Conservation (phyloP, 2,329 filamentous ascomycete species). For the Penicillium rolfsii region DNA sequence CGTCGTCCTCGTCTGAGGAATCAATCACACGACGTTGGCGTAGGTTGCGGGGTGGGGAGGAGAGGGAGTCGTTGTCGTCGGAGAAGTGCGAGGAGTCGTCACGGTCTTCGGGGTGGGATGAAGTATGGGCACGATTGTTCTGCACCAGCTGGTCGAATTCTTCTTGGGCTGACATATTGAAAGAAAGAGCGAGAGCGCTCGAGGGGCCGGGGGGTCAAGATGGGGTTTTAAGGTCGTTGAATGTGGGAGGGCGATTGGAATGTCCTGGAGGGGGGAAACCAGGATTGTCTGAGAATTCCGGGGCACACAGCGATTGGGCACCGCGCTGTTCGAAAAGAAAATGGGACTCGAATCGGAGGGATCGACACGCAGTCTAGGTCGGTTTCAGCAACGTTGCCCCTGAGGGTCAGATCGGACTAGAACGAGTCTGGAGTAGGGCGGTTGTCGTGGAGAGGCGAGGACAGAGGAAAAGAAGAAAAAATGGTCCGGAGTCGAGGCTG, state of each 20-base stretch:
- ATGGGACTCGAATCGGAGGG: not conserved
- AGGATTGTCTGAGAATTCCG: slow-evolving; percentile 3
- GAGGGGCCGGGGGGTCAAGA: slow-evolving; percentile 11
- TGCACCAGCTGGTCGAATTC: slow-evolving; percentile 51
- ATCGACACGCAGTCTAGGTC: not conserved
- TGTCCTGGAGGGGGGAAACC: not conserved
- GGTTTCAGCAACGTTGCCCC: slow-evolving; percentile 12
- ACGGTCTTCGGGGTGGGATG: slow-evolving; percentile 50
- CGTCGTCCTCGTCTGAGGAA: slow-evolving; percentile 42
- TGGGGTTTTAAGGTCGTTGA: slow-evolving; percentile 19
- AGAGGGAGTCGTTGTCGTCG: slow-evolving; percentile 28
- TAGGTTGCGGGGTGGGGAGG: slow-evolving; percentile 27
- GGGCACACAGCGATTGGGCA: slow-evolving; percentile 3
- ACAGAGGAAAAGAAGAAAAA: slow-evolving; percentile 1
- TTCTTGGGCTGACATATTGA: slow-evolving; percentile 52
- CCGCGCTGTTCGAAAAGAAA: not conserved
- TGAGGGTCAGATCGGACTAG: slow-evolving; percentile 10
- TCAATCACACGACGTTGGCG: slow-evolving; percentile 26
- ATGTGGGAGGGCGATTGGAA: not conserved
- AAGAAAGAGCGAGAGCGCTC: slow-evolving; percentile 19
- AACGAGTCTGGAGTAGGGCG: slow-evolving; percentile 5
- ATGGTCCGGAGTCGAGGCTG: slow-evolving; percentile 27
- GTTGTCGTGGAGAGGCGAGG: slow-evolving; percentile 16
- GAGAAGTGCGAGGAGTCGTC: slow-evolving; percentile 32
- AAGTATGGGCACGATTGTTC: slow-evolving; percentile 39